Conservation (phyloP, 331 rosid species). For the Arachis monticola region DNA sequence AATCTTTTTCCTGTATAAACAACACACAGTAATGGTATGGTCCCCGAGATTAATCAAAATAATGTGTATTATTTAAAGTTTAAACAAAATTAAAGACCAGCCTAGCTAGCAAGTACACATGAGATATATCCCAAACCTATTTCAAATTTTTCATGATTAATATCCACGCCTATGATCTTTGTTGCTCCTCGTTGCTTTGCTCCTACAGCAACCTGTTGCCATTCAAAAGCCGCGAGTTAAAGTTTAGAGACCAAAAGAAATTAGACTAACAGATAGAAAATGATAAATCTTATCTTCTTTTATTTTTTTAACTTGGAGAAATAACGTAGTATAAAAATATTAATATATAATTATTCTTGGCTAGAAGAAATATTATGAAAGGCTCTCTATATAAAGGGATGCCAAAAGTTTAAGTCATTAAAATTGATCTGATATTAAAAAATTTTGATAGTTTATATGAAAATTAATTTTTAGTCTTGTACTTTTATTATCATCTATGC, state of each 20-base stretch:
- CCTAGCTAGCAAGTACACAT: slow-evolving; percentile 37
- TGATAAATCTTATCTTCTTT: no score
- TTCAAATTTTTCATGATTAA: slow-evolving; percentile 58
- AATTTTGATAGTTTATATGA: no score
- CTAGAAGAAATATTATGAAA: no score
- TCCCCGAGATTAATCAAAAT: not conserved
- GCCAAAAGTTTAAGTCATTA: no score
- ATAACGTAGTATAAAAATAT: no score
- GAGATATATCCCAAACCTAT: slow-evolving; percentile 40
- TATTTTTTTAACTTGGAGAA: no score
- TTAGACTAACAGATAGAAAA: no score
- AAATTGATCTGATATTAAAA: no score
- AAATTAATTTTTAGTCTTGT: no score
- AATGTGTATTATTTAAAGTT: not conserved
- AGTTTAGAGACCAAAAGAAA: not conserved
- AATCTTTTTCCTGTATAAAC: slow-evolving; percentile 47
- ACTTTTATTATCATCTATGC: no score
- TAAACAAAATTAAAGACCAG: not conserved
- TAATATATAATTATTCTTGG: no score
- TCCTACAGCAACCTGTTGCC: slow-evolving; percentile 58
- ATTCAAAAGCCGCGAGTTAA: not conserved
- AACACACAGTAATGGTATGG: not conserved
- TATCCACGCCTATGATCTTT: slow-evolving; percentile 63
- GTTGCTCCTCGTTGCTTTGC: slow-evolving; percentile 63
- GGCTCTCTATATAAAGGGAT: no score